Evolutionary conservation across 75 land plant genomes (phyloP).

Genomic region (Selaginella moellendorffii): DNA sequence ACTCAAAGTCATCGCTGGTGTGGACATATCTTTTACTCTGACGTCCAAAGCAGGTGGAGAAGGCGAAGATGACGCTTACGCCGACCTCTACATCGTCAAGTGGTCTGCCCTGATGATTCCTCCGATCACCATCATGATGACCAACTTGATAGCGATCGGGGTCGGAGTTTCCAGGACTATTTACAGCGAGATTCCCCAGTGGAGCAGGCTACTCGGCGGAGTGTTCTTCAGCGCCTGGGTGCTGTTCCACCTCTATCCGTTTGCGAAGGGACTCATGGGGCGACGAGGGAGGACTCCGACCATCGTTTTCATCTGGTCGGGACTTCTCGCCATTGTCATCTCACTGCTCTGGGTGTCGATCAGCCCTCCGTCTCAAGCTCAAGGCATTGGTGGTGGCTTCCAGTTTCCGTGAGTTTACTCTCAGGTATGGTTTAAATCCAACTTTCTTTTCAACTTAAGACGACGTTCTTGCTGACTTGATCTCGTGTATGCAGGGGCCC

Average conservation of each 20-base stretch:
- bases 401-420: too few species aligned
- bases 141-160: neutral
- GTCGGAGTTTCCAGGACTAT: neutral
- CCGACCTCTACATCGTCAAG: neutral
- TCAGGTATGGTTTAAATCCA: too few species aligned
- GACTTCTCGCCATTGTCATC: neutral
- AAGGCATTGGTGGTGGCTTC: too few species aligned
- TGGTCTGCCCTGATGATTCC: neutral
- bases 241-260: neutral
- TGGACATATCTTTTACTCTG: slow-evolving; percentile 3
- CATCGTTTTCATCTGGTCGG: slow-evolving; percentile 3
- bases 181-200: neutral
- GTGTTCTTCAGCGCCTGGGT: slow-evolving; percentile 5
- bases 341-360: neutral
- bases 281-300: neutral
- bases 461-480: too few species aligned
- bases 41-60: neutral
- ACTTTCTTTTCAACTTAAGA: too few species aligned
- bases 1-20: slow-evolving; percentile 5
- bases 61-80: neutral
- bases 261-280: slow-evolving; percentile 7
- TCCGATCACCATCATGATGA: neutral
- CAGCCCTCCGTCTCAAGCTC: too few species aligned
- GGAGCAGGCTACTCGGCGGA: slow-evolving; percentile 7
- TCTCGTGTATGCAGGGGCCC: too few species aligned